Base-by-base conservation (phyloP, 306 rosid genomes). In the Sphenostylis stenocarpa region DNA sequence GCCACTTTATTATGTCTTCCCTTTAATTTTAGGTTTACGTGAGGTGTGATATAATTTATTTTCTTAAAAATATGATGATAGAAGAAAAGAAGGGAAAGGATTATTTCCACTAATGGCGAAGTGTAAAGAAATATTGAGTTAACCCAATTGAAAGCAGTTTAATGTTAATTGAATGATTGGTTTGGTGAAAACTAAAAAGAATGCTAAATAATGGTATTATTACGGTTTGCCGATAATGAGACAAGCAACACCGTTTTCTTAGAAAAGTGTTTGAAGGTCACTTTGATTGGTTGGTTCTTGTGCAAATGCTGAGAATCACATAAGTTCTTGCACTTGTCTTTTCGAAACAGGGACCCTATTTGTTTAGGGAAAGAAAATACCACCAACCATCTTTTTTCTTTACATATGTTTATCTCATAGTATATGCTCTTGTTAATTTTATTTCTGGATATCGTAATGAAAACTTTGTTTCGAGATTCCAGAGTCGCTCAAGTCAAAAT, bases 261-360 rank as follows among this genome's bases (percentile, higher is more conserved):
- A 1, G 1, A 24, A 52, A 71, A 48, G 51, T 20, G 66, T 41
- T 70, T 26, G 7, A 12, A 61, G 48, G 64, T 49, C 69, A 77
- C 68, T 48, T 77, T 81, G 63, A 17, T 52, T 77, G 82, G 73
- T 49, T 61, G 85, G 85, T 53, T 77, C 26, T 67, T 39, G 19
- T 67, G 55, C 60, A 84, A 73, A 58, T 83, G 51, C 36, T 60
- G 65, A 76, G 83, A 80, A 77, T 72, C 70, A 77, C 58, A 51
- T 39, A 76, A 81, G 45, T 84, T 45, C 60, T 72, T 65, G 49
- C 44, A 47, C 53, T 23, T 23, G 31, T 17, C 33, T 26, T 72
- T 72, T 63, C 49, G 0, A 31, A 38, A 58, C 5, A 38, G 48
- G 43, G 77, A 70, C 55, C 57, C 33, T 57, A 45, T 70, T 56